Conservation (phyloP, 1,139 yeast species). For the Pichia sp. region DNA sequence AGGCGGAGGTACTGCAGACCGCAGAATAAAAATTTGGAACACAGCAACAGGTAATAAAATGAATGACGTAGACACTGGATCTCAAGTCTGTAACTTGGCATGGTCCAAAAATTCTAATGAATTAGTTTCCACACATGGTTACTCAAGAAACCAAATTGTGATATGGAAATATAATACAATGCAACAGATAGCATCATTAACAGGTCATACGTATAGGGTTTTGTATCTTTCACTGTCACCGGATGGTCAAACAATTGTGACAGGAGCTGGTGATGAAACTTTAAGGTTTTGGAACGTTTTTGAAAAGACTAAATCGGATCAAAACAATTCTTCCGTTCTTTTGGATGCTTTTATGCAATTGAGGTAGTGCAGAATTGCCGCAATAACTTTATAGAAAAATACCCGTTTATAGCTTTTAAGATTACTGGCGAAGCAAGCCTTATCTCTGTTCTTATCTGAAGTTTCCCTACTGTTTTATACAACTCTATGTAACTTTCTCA, state of each 20-base stretch:
- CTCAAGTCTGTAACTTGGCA: constrained; percentile 88
- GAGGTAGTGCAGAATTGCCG: constrained; percentile 2
- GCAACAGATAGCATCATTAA: constrained; percentile 88
- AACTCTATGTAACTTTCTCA: too few species aligned
- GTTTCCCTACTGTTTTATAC: too few species aligned
- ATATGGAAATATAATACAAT: constrained; percentile 90
- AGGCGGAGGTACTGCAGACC: constrained; percentile 97
- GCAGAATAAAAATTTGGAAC: constrained; percentile 88
- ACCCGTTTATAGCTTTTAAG: not conserved
- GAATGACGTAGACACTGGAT: constrained; percentile 83
- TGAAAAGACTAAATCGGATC: constrained; percentile 61
- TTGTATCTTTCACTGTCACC: constrained; percentile 88
- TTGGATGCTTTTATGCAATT: constrained; percentile 71
- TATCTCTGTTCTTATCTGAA: too few species aligned
- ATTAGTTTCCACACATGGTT: constrained; percentile 92
- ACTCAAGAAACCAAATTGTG: constrained; percentile 81
- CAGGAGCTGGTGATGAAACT: constrained; percentile 99
- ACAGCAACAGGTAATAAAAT: constrained; percentile 70
- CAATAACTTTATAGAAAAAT: too few species aligned
- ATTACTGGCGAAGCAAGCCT: not conserved
- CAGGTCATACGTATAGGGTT: constrained; percentile 93
- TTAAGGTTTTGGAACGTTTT: constrained; percentile 89
- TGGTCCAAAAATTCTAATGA: constrained; percentile 95
- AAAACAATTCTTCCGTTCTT: constrained; percentile 56
- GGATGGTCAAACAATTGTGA: constrained; percentile 95